Evolutionary conservation across 352 stramenopile genomes (phyloP).

Genomic region (Globisporangium perplexum): DNA sequence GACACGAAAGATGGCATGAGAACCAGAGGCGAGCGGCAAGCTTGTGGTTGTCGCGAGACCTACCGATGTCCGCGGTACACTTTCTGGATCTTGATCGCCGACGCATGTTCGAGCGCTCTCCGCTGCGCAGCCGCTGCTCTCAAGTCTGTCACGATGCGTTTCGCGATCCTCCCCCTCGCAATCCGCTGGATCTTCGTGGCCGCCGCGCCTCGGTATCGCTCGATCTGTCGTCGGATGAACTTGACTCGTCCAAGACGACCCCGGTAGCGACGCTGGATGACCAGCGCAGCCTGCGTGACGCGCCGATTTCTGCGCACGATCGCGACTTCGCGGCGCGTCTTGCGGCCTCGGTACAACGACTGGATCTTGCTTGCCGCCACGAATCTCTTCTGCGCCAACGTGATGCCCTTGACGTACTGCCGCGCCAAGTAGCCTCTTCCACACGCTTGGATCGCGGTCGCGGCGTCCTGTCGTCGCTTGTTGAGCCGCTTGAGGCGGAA

Average conservation of each 20-base stretch:
- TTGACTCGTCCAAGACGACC: conserved; percentile 54
- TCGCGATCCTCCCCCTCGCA: conserved; percentile 30
- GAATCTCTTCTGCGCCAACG: conserved; percentile 20
- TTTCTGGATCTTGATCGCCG: conserved; percentile 56
- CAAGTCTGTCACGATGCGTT: conserved; percentile 23
- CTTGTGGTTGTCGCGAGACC: background rate
- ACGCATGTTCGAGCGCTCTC: conserved; percentile 26
- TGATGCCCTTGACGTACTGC: conserved; percentile 15
- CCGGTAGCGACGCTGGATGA: conserved; percentile 70
- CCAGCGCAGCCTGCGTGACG: conserved; percentile 36
- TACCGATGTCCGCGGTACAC: conserved; percentile 69
- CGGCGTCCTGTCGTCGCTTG: conserved; percentile 31
- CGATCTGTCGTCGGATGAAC: conserved; percentile 56
- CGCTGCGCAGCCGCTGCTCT: conserved; percentile 24
- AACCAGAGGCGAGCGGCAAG: background rate
- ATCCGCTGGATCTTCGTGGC: conserved; percentile 54
- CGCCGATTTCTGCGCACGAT: conserved; percentile 13
- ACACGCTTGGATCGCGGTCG: conserved; percentile 44
- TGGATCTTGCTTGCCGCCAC: conserved; percentile 49
- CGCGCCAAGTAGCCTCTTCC: conserved; percentile 35
- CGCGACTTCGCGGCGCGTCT: conserved; percentile 30
- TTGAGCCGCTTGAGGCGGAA: conserved; percentile 47
- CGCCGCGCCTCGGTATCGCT: conserved; percentile 34
- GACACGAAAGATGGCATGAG: background rate
- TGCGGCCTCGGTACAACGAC: conserved; percentile 47